Evolutionary conservation across 306 rosid genomes (phyloP).

Genomic region (Vigna nakashimae): DNA sequence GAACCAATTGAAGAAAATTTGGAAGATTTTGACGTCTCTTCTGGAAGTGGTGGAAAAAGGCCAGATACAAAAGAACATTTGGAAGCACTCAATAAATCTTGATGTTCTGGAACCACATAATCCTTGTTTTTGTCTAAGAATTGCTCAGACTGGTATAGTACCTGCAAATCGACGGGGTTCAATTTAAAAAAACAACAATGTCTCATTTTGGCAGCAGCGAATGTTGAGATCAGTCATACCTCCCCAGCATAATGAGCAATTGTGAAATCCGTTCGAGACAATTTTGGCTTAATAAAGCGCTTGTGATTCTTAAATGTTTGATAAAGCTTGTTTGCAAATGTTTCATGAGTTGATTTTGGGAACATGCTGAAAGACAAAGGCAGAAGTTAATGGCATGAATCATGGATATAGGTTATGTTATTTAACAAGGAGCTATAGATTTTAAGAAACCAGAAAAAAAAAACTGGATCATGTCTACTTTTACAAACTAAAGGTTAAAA

Average conservation of each 20-base stretch:
- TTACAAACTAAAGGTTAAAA: constrained; percentile 25
- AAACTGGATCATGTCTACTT: constrained; percentile 38
- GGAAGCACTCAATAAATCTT: constrained; percentile 86
- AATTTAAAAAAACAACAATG: constrained; percentile 36
- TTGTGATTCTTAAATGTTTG: constrained; percentile 86
- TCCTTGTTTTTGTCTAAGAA: constrained; percentile 99
- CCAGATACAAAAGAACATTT: constrained; percentile 95
- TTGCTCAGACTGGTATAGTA: constrained; percentile 86
- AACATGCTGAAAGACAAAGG: constrained; percentile 84
- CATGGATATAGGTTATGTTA: constrained; percentile 25
- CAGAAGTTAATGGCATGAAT: constrained; percentile 25
- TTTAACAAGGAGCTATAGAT: constrained; percentile 36
- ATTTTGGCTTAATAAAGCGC: constrained; percentile 97
- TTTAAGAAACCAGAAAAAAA: constrained; percentile 36
- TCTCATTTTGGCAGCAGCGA: constrained; percentile 35
- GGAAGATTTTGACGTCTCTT: constrained; percentile 91
- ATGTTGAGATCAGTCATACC: constrained; percentile 59
- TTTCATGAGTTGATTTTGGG: constrained; percentile 99
- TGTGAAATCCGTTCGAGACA: constrained; percentile 92
- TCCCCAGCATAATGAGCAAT: constrained; percentile 98
- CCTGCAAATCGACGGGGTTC: constrained; percentile 63
- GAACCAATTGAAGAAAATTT: constrained; percentile 97
- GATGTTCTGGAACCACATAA: constrained; percentile 96
- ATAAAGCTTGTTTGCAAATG: constrained; percentile 94
- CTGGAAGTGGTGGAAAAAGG: constrained; percentile 96